Base-by-base conservation (phyloP, 2,329 filamentous ascomycete species). In the Xylariaceae sp. region DNA sequence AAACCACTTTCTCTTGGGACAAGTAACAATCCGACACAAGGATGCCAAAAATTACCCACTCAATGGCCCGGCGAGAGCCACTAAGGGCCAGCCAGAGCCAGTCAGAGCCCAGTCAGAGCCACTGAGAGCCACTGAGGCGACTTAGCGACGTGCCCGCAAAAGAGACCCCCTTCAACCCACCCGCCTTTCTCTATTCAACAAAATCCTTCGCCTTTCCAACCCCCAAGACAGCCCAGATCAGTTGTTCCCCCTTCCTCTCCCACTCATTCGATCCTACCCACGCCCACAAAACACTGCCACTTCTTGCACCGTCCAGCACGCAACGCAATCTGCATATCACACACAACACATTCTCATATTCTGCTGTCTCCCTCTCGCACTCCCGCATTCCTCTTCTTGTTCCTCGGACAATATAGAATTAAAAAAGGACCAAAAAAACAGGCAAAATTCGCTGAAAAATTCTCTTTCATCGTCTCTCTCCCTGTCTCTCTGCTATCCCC, bases 221-320 rank as follows among this genome's bases (percentile, higher is more conserved):
- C 62, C 59, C 62, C 60, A 42, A 42, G 55, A 64, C 59, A 56
- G 55, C 59, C 60, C 51, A 57, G 37, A 55, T 58, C 61, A 55
- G 57, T 52, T 39, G 55, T 59, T 65, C 57, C 59, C 62, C 59
- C 59, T 59, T 62, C 50, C 62, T 62, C 57, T 61, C 57, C 53
- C 61, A 57, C 57, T 63, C 58, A 65, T 57, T 63, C 64, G 61
- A 63, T 66, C 62, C 61, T 66, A 64, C 61, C 62, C 51, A 58
- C 62, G 54, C 45, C 18, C 57, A 48, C 64, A 63, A 30, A 30
- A 58, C 58, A 58, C 64, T 56, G 56, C 57, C 60, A 58, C 62
- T 56, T 59, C 59, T 58, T 62, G 55, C 58, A 55, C 60, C 61
- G 59, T 56, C 57, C 57, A 63, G 37, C 61, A 59, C 48, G 48